These are phyloP conservation scores for Dalbergia oliveri DNA, from an alignment of 306 rosid species.

Conservation along the genomic window DNA sequence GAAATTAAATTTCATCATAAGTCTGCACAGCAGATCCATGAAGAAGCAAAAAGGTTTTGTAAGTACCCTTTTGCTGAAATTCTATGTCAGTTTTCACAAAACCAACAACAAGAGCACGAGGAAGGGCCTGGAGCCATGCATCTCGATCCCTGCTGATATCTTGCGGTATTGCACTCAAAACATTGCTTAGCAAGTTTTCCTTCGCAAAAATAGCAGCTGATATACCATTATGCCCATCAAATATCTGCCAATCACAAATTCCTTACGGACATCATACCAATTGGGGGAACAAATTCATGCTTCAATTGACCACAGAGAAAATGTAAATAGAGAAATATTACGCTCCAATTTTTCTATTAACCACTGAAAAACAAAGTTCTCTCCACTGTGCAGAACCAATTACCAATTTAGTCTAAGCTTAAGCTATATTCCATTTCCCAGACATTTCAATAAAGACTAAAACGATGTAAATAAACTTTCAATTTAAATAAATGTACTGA, in stretches of 20 bases:
- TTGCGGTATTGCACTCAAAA: slow-evolving; percentile 93
- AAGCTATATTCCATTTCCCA: slow-evolving; percentile 13
- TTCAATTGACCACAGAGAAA: slow-evolving; percentile 49
- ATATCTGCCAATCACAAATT: slow-evolving; percentile 73
- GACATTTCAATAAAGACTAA: slow-evolving; percentile 15
- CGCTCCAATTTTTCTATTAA: slow-evolving; percentile 29
- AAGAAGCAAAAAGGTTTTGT: slow-evolving; percentile 1
- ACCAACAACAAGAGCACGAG: slow-evolving; percentile 96
- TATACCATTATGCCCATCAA: slow-evolving; percentile 97
- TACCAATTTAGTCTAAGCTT: slow-evolving; percentile 2
- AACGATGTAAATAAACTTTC: slow-evolving; percentile 5
- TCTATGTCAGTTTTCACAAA: slow-evolving; percentile 98
- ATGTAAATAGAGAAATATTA: slow-evolving; percentile 45
- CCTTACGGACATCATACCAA: slow-evolving; percentile 52
- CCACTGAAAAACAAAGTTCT: slow-evolving; percentile 29
- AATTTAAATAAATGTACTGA: background rate
- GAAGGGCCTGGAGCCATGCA: slow-evolving; percentile 95
- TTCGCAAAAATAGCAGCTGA: slow-evolving; percentile 94
- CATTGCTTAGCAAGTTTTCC: slow-evolving; percentile 80
- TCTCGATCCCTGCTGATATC: slow-evolving; percentile 91
- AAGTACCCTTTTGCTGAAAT: slow-evolving; percentile 90
- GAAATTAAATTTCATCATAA: slow-evolving; percentile 35
- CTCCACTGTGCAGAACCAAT: slow-evolving; percentile 36
- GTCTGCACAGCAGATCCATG: slow-evolving; percentile 22
- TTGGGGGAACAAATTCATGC: slow-evolving; percentile 42